Evolutionary conservation across 306 rosid species (phyloP).

Genomic region (Carpinus fangiana): DNA sequence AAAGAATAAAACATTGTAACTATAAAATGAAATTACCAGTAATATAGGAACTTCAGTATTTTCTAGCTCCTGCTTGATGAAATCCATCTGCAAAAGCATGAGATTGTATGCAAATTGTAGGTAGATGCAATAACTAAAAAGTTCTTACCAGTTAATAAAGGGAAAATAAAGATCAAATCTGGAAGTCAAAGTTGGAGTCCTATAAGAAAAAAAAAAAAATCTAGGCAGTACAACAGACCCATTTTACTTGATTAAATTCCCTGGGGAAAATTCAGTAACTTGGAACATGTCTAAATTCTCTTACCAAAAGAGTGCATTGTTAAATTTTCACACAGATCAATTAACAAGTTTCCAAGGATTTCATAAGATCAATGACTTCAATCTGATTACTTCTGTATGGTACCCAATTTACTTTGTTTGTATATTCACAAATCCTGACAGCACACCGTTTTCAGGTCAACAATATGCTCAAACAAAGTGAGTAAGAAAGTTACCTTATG

Average conservation of each 20-base stretch:
- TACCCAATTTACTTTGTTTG: neutral
- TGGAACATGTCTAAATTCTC: neutral
- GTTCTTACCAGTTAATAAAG: neutral
- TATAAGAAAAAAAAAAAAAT: neutral
- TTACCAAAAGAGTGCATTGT: neutral
- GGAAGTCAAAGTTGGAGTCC: neutral
- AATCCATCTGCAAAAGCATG: constrained; percentile 54
- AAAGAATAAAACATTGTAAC: constrained; percentile 7
- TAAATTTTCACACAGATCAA: constrained; percentile 17
- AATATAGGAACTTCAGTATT: constrained; percentile 64
- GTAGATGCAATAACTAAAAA: constrained; percentile 5
- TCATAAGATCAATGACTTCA: constrained; percentile 11
- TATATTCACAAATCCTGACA: neutral
- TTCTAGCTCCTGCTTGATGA: constrained; percentile 71
- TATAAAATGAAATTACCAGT: constrained; percentile 54
- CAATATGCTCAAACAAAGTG: constrained; percentile 12
- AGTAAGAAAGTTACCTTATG: constrained; percentile 62
- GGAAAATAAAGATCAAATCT: neutral
- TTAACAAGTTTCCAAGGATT: constrained; percentile 10
- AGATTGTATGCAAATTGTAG: constrained; percentile 18
- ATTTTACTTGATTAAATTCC: neutral
- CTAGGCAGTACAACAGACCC: neutral
- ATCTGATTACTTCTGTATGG: neutral
- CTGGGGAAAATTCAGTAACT: constrained; percentile 2
- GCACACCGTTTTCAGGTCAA: constrained; percentile 1